Evolutionary conservation across 495 filamentous ascomycete species (phyloP), one percentile per base, ranked within the genome.

Genomic region (Penicillium alfredii): DNA sequence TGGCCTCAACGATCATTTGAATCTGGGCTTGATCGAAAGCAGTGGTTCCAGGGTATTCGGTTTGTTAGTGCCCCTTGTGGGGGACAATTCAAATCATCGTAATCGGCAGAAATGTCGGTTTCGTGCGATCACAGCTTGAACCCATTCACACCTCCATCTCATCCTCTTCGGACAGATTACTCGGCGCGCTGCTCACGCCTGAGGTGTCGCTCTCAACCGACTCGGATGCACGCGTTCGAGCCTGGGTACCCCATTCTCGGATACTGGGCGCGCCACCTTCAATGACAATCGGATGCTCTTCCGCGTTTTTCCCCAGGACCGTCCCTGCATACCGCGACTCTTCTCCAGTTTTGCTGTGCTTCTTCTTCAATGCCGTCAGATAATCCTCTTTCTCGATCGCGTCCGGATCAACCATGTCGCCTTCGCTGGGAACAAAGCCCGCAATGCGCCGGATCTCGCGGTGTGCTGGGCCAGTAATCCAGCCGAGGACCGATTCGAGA

Each of bases 281-380:
- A 21, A 90, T 76, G 28, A 70, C 60, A 14, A 89, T 53, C 2
- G 76, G 71, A 46, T 77, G 75, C 23, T 81, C 78, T 38, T 88
- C 83, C 16, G 69, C 74, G 29, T 61, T 58, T 44, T 77, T 79
- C 3, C 88, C 88, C 8, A 96, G 60, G 0, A 87, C 69, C 4
- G 88, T 93, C 3, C 86, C 86, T 20, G 78, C 72, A 57, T 81
- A 94, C 43, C 88, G 75, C 7, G 81, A 78, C 43, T 90, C 85
- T 44, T 92, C 86, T 20, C 80, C 80, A 3, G 78, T 84, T 51
- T 88, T 89, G 58, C 76, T 85, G 56, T 90, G 82, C 40, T 88
- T 90, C 53, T 85, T 84, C 58, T 88, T 92, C 38, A 94, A 64
- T 3, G 76, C 74, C 12, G 74, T 82, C 13, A 95, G 52, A 49